Percentiles rank a stretch among this genome's conserved stretches.
phyloP scores from a whole-genome alignment of 2,329 filamentous ascomycete species.

The Stagonosporopsis chrysanthemi region DNA sequence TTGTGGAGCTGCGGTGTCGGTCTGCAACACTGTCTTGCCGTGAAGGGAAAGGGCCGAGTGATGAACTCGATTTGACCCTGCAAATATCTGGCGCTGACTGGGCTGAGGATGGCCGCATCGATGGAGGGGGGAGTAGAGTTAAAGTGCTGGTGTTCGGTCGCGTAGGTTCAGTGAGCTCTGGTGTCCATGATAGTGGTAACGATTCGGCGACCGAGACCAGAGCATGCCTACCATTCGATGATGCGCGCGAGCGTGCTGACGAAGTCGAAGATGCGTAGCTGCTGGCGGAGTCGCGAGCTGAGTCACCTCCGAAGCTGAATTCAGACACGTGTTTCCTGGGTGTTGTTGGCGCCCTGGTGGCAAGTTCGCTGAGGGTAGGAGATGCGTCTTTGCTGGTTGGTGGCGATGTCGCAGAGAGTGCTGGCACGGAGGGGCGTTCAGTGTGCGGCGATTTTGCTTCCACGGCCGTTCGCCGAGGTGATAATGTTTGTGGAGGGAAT shows the following conservation, averaged over 20 bases:
- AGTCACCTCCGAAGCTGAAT: constrained; percentile 67
- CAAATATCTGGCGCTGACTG: constrained; percentile 13
- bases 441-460: not conserved
- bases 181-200: constrained; percentile 21
- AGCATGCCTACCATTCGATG: constrained; percentile 17
- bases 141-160: constrained; percentile 21
- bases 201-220: constrained; percentile 25
- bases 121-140: constrained; percentile 35
- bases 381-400: not conserved
- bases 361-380: not conserved
- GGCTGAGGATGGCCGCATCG: constrained; percentile 27
- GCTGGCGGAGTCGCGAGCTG: constrained; percentile 80
- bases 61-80: constrained; percentile 22
- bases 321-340: constrained; percentile 35
- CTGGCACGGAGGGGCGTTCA: not conserved
- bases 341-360: constrained; percentile 2
- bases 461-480: not conserved
- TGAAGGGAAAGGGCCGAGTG: constrained; percentile 30
- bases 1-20: constrained; percentile 43
- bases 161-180: constrained; percentile 25
- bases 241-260: constrained; percentile 19
- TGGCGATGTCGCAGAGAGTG: not conserved
- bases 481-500: constrained; percentile 1
- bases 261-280: constrained; percentile 87
- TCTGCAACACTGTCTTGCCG: constrained; percentile 31